A percentile compares a stretch with the other conserved stretches of the same genome.
Conservation (phyloP, 2,329 filamentous ascomycete genomes). For the Emericellopsis atlantica region DNA sequence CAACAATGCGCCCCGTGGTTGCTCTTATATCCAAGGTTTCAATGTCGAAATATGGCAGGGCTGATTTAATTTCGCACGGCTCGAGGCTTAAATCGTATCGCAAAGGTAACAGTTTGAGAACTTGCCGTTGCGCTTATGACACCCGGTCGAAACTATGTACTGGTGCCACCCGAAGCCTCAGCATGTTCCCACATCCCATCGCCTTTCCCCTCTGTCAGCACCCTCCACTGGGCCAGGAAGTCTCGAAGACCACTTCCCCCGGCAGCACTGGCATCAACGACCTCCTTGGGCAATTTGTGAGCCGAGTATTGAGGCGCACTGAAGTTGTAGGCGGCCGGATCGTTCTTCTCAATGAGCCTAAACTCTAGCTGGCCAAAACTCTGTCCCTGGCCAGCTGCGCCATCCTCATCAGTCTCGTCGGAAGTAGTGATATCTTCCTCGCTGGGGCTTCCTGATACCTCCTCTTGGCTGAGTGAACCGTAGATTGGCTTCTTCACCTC, state of each 20-base stretch:
- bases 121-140: neutral
- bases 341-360: constrained; percentile 68
- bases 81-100: no score
- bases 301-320: constrained; percentile 81
- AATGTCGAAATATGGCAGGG: no score
- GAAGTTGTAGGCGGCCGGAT: constrained; percentile 82
- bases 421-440: constrained; percentile 21
- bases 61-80: no score
- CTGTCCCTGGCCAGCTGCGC: constrained; percentile 7
- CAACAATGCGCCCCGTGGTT: no score
- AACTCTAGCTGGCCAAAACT: constrained; percentile 49
- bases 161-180: neutral
- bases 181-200: constrained; percentile 25
- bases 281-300: constrained; percentile 88
- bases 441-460: constrained; percentile 17
- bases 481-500: constrained; percentile 46
- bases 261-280: constrained; percentile 58
- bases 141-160: neutral
- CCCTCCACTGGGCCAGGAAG: constrained; percentile 65
- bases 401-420: constrained; percentile 32
- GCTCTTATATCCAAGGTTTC: no score
- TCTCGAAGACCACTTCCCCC: constrained; percentile 70
- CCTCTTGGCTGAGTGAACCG: constrained; percentile 24
- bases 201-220: constrained; percentile 32
- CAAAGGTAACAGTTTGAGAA: neutral